A percentile compares a stretch with the other conserved stretches of the same genome.
Evolutionary conservation across 257 asterid genomes (phyloP).

Genomic region (Lycium barbarum): DNA sequence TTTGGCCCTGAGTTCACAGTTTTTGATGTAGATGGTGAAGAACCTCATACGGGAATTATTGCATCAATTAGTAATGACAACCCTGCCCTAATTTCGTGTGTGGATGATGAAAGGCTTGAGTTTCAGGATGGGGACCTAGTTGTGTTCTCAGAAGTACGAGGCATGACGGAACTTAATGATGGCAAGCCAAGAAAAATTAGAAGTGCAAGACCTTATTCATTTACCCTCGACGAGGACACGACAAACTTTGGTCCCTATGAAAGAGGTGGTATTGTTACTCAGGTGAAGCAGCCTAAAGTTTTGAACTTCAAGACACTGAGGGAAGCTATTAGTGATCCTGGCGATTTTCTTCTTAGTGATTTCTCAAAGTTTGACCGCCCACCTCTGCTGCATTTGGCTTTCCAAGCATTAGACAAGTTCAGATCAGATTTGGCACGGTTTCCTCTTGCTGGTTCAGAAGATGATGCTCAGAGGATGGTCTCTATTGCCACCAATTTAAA

Average conservation of each 20-base stretch:
- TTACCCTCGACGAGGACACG: constrained; percentile 87
- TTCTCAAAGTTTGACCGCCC: constrained; percentile 93
- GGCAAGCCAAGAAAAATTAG: constrained; percentile 89
- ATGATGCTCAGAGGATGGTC: constrained; percentile 80
- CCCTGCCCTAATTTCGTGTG: constrained; percentile 85
- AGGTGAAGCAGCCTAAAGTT: constrained; percentile 88
- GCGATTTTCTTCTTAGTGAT: constrained; percentile 90
- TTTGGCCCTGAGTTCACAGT: constrained; percentile 93
- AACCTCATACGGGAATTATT: constrained; percentile 90
- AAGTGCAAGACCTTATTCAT: constrained; percentile 79
- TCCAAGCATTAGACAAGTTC: constrained; percentile 81
- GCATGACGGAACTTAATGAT: constrained; percentile 91
- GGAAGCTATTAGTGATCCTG: constrained; percentile 83
- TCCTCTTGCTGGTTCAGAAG: constrained; percentile 90
- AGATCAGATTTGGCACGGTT: constrained; percentile 63
- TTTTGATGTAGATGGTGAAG: constrained; percentile 90
- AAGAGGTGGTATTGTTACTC: constrained; percentile 91
- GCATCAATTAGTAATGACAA: constrained; percentile 88
- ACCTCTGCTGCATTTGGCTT: constrained; percentile 89
- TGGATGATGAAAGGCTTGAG: constrained; percentile 97
- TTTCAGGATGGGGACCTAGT: constrained; percentile 93
- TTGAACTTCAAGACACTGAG: constrained; percentile 81
- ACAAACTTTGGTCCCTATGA: constrained; percentile 69
- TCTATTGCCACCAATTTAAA: constrained; percentile 66
- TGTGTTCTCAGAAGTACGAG: constrained; percentile 81